These are phyloP conservation scores for Xylaria sp. DNA, from an alignment of 2,329 filamentous ascomycete species.

Conservation along the genomic window DNA sequence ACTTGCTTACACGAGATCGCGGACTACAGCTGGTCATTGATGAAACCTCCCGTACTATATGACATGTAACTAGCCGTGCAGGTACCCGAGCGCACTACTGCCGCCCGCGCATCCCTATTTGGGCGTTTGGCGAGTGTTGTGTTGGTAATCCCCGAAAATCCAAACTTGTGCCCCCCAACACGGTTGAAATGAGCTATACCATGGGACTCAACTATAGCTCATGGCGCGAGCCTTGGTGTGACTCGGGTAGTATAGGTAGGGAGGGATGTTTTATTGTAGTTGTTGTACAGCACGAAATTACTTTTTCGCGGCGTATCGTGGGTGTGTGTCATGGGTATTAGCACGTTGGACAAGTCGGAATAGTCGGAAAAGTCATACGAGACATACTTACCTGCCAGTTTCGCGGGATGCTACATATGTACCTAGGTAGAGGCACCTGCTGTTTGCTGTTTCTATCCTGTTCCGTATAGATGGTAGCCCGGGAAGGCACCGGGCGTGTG, in stretches of 20 bases:
- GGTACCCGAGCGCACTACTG: constrained; percentile 15
- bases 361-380: neutral
- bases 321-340: neutral
- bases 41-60: constrained; percentile 19
- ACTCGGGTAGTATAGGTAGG: neutral
- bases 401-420: constrained; percentile 9
- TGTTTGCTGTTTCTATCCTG: constrained; percentile 18
- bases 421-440: neutral
- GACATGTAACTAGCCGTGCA: constrained; percentile 27
- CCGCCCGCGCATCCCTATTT: constrained; percentile 20
- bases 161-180: constrained; percentile 1
- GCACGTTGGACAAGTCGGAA: neutral
- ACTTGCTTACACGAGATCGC: constrained; percentile 21
- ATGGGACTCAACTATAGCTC: constrained; percentile 4
- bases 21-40: constrained; percentile 14
- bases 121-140: constrained; percentile 22
- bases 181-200: constrained; percentile 2
- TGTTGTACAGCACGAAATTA: neutral
- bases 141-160: constrained; percentile 32
- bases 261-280: neutral
- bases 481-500: constrained; percentile 5
- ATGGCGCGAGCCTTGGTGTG: neutral
- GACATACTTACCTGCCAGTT: too few relatives aligned
- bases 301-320: neutral
- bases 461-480: neutral